Evolutionary conservation across 1,139 yeast species (phyloP), one percentile per base, ranked within the genome.

Genomic region (Lodderomyces theae): DNA sequence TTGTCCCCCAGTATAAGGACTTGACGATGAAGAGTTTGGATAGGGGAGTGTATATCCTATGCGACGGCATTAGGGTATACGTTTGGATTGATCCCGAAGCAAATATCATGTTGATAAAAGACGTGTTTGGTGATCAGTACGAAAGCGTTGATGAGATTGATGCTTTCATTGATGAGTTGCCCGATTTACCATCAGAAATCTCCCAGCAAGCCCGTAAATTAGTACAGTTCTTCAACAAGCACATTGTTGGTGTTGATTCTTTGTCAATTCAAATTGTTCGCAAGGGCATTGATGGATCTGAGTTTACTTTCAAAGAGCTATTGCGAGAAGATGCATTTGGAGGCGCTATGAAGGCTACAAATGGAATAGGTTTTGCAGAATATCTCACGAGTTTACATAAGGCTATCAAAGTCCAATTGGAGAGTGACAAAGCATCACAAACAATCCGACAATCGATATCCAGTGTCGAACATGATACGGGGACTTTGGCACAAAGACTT

Each of bases 41-140:
- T 42, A 89, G 90, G 34, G 95, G 96, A 3, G 90, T 86, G 7
- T 88, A 86, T 60, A 57, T 90, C 38, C 62, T 84, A 26, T 90
- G 85, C 66, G 80, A 86, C 53, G 95, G 96, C 11, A 69, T 66
- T 23, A 58, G 68, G 17, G 69, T 83, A 4, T 72, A 71, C 42
- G 67, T 92, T 28, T 86, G 88, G 82, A 66, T 92, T 29, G 88
- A 87, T 57, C 77, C 78, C 12, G 76, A 79, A 35, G 86, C 87
- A 1, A 82, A 85, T 50, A 80, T 84, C 5, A 61, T 79, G 44
- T 66, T 92, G 26, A 57, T 92, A 22, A 68, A 76, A 47, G 97
- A 90, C 59, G 63, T 92, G 43, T 82, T 90, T 56, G 96, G 95
- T 1, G 67, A 61, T 1, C 53, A 62, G 6, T 72, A 78, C 16